Base-by-base conservation (phyloP, 148 eudicot genomes). In the Polygonum aviculare region DNA sequence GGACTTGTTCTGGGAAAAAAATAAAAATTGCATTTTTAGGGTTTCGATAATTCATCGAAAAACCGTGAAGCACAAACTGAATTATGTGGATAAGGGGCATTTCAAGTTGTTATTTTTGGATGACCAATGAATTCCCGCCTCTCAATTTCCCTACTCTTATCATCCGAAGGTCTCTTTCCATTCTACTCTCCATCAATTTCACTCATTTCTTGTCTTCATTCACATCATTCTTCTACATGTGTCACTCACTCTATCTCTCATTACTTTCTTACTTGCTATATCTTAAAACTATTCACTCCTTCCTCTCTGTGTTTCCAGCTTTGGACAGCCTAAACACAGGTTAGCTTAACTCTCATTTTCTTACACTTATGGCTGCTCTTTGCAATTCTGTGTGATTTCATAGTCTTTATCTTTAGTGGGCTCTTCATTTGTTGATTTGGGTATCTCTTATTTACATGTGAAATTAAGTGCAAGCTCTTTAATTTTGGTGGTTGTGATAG, bases 51-150 rank as follows among this genome's bases (percentile, higher is more conserved):
- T 67, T 14, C 72, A 67, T 36, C 21, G 71, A 71, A 82, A 80
- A 72, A 79, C 75, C 84, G 36, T 77, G 88, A 85, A 87, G 77
- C 91, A 89, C 96, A 91, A 85, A 85, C 76, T 76, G 77, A 73
- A 18, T 76, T 83, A 19, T 85, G 91, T 91, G 96, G 91, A 82
- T 78, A 84, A 86, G 81, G 80, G 77, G 49, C 45, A 14, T 80
- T 84, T 72, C 77, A 69, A 47, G 59, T 72, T 77, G 47, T 44
- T 40, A 26, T 40, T 7, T 44, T 55, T 47, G 81, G 93, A 89
- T 89, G 79, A 81, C 82, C 79, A 81, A 80, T 75, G 48, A 89
- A 78, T 88, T 47, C 85, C 74, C 82, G 87, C 97, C 93, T 83
- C 85, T 86, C 87, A 87, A 87, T 80, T 69, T 80, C 70, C 71